Evolutionary conservation across 192 early-diverging fungal species (phyloP).

Genomic region (Coemansia sp.): DNA sequence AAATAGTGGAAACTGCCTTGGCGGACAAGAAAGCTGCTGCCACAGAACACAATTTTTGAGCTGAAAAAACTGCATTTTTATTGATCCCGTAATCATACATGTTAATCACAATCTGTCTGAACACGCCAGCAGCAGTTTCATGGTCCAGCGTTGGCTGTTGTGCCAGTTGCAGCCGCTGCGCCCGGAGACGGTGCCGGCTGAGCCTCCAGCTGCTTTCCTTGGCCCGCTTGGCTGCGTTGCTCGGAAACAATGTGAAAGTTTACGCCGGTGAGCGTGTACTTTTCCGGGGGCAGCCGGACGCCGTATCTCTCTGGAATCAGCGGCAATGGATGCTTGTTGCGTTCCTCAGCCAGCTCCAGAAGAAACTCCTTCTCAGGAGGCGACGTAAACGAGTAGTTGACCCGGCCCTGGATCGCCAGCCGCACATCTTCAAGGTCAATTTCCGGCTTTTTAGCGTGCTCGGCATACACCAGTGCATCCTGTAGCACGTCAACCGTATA

Average conservation of each 20-base stretch:
- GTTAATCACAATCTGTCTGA: neutral
- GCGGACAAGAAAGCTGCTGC: too few relatives aligned
- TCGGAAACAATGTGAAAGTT: conserved; percentile 76
- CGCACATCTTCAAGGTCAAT: conserved; percentile 82
- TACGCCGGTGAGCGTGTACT: conserved; percentile 68
- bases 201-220: neutral
- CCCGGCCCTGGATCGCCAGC: conserved; percentile 87
- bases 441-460: conserved; percentile 80
- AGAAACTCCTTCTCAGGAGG: conserved; percentile 89
- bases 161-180: neutral
- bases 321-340: conserved; percentile 71
- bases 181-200: neutral
- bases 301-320: conserved; percentile 77
- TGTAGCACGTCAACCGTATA: conserved; percentile 89
- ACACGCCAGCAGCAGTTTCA: neutral
- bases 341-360: conserved; percentile 68
- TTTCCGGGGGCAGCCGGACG: conserved; percentile 69
- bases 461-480: conserved; percentile 87
- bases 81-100: conserved; percentile 1
- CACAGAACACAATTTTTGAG: too few relatives aligned
- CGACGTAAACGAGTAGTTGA: conserved; percentile 84
- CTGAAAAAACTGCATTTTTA: too few relatives aligned
- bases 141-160: neutral
- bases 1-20: too few relatives aligned
- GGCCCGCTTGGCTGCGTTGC: conserved; percentile 4